These are phyloP conservation scores for Pythium coloratum DNA, from an alignment of 352 stramenopile genomes.

Conservation along the genomic window DNA sequence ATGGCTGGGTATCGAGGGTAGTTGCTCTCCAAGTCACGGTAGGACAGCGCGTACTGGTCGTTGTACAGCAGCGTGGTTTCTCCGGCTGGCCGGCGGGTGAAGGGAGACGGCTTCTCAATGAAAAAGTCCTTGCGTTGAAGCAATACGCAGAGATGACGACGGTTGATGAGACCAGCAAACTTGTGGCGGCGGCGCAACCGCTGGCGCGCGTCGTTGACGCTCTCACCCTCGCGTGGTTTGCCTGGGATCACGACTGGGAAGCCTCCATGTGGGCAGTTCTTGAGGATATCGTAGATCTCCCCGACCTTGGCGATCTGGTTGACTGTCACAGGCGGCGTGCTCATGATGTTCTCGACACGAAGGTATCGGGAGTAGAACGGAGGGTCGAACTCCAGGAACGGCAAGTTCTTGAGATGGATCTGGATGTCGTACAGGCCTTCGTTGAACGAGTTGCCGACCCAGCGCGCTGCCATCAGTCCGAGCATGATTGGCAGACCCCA, in stretches of 20 bases:
- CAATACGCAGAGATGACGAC: slow-evolving; percentile 73
- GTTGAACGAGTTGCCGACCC: slow-evolving; percentile 98
- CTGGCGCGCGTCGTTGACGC: slow-evolving; percentile 23
- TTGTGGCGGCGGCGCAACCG: slow-evolving; percentile 35
- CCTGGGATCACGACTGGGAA: slow-evolving; percentile 72
- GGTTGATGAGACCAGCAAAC: slow-evolving; percentile 77
- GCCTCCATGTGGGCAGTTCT: slow-evolving; percentile 61
- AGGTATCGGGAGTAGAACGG: slow-evolving; percentile 81
- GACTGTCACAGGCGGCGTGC: slow-evolving; percentile 51
- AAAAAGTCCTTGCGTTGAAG: slow-evolving; percentile 88
- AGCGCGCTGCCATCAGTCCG: slow-evolving; percentile 94
- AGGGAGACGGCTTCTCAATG: slow-evolving; percentile 74
- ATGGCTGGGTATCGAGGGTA: slow-evolving; percentile 83
- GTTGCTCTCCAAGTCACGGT: slow-evolving; percentile 82
- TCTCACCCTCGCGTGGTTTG: slow-evolving; percentile 38
- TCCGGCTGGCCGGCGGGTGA: slow-evolving; percentile 68
- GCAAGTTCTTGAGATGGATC: slow-evolving; percentile 96
- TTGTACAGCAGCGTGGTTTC: slow-evolving; percentile 86
- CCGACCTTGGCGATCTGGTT: slow-evolving; percentile 76
- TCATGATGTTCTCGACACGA: slow-evolving; percentile 82
- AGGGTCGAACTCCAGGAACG: slow-evolving; percentile 96
- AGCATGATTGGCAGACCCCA: slow-evolving; percentile 99
- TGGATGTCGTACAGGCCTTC: slow-evolving; percentile 99
- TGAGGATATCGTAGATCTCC: slow-evolving; percentile 79
- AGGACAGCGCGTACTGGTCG: slow-evolving; percentile 84